Evolutionary conservation across 192 early-diverging fungal genomes (phyloP), one percentile per base, ranked within the genome.

Genomic region (Linnemannia zychae): DNA sequence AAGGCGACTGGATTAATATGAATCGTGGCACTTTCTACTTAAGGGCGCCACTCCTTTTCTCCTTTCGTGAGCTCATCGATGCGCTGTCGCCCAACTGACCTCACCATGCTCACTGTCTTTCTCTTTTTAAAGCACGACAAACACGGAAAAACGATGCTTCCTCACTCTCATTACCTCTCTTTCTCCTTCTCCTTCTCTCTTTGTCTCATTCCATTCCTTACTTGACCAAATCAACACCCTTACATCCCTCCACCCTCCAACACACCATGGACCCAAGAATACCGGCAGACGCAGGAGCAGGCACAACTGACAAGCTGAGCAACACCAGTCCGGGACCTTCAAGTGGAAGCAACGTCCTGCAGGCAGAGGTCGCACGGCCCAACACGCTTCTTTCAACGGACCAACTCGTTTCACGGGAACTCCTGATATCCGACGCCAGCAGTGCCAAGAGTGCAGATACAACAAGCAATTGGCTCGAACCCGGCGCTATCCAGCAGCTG

Each of bases 101-200:
- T 15, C 57, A 44, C 40, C 40, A 31, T 63, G 57, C 57, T 24
- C 52, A 24, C n/a, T 47, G 46, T 24, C 57, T 63, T 63, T 31
- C 57, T 63, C 57, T 24, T 31, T 63, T 60, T 63, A 63, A 63
- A 63, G 9, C 12, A 63, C 57, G 28, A 9, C 28, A 63, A 28
- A 63, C 57, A 63, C 57, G 57, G 57, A 63, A 63, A 63, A 63
- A 63, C 57, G 57, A 63, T 63, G 57, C 57, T 31, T 63, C 28
- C 57, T 63, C 28, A 11, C 28, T 11, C 53, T 12, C 53, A 28
- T n/a, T 11, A 3, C 11, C 53, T 53, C 22, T 53, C 50, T 22
- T n/a, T 6, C 22, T 7, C 24, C 22, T 11, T 24, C 57, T 12
- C 22, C 57, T 3, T 63, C 28, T 63, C 57, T 28, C 22, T 63